These are phyloP conservation scores for Backusella tuberculispora DNA, from an alignment of 192 early-diverging fungal genomes.

Conservation along the genomic window DNA sequence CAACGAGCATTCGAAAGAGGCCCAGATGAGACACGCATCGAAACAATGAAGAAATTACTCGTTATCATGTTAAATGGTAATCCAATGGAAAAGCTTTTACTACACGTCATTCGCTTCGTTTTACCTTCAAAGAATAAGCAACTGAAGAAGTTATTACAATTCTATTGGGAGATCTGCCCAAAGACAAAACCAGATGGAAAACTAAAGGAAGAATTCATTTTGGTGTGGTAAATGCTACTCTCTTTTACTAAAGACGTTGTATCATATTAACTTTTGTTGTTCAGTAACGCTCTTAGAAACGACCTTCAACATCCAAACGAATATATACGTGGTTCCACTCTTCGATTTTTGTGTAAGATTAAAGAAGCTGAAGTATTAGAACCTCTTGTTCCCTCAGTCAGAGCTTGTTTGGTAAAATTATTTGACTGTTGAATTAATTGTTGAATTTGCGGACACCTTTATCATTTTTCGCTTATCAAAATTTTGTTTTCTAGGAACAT, in stretches of 20 bases:
- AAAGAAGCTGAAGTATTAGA: conserved; percentile 94
- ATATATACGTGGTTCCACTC: conserved; percentile 92
- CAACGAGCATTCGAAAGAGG: conserved; percentile 85
- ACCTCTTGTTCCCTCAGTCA: conserved; percentile 87
- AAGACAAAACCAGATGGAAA: conserved; percentile 90
- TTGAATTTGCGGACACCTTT: conserved; percentile 3
- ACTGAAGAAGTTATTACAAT: conserved; percentile 95
- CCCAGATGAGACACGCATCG: conserved; percentile 89
- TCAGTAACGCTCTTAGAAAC: conserved; percentile 89
- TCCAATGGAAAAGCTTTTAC: conserved; percentile 83
- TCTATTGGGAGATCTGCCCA: conserved; percentile 98
- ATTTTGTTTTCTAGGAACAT: conserved; percentile 67
- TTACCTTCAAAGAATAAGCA: conserved; percentile 95
- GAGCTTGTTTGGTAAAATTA: conserved; percentile 76
- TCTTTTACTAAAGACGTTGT: no score
- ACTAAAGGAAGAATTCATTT: conserved; percentile 94
- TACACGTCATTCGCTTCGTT: conserved; percentile 98
- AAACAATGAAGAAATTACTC: conserved; percentile 94
- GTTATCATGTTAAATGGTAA: conserved; percentile 93
- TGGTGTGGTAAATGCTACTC: conserved; percentile 73
- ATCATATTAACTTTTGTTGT: neutral
- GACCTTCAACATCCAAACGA: conserved; percentile 99
- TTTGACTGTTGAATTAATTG: neutral
- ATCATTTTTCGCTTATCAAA: no score
- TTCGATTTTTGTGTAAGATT: conserved; percentile 95